Conservation (phyloP, 208 protist genomes). For the Wallacemonas sp. region DNA sequence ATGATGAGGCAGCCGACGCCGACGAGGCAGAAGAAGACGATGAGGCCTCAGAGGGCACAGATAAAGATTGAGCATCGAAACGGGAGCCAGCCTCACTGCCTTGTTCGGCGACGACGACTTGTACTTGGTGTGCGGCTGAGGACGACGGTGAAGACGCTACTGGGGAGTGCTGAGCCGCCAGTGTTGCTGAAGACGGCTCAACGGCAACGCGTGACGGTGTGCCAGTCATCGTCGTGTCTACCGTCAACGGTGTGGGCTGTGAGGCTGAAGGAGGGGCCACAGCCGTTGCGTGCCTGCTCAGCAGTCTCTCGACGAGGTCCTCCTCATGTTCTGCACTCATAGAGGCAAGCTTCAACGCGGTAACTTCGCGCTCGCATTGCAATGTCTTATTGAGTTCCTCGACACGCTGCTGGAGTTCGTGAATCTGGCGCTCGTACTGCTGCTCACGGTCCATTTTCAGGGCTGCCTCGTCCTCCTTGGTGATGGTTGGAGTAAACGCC, state of each 20-base stretch:
- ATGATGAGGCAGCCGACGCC: neutral
- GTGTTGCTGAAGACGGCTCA: too few relatives aligned
- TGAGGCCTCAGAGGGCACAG: neutral
- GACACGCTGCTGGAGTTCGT: conserved; percentile 19
- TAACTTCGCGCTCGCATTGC: conserved; percentile 5
- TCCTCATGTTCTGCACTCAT: conserved; percentile 25
- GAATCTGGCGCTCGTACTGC: conserved; percentile 6
- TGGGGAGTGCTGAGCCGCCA: too few relatives aligned
- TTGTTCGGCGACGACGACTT: too few relatives aligned
- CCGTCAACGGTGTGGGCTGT: neutral
- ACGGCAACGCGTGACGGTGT: too few relatives aligned
- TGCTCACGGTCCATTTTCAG: conserved; percentile 33
- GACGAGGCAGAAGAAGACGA: neutral
- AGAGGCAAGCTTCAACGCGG: conserved; percentile 7
- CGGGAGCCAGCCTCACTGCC: too few relatives aligned
- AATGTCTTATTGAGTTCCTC: conserved; percentile 13
- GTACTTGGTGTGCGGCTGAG: too few relatives aligned
- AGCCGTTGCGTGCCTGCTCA: neutral
- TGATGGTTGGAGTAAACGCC: neutral
- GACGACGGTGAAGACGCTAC: too few relatives aligned
- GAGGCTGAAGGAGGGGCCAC: neutral
- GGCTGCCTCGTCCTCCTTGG: conserved; percentile 17
- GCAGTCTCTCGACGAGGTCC: conserved; percentile 16
- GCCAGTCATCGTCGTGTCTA: too few relatives aligned
- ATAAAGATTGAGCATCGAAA: too few relatives aligned